Evolutionary conservation across 2,329 filamentous ascomycete genomes (phyloP).

Genomic region (Emmonsia crescens): DNA sequence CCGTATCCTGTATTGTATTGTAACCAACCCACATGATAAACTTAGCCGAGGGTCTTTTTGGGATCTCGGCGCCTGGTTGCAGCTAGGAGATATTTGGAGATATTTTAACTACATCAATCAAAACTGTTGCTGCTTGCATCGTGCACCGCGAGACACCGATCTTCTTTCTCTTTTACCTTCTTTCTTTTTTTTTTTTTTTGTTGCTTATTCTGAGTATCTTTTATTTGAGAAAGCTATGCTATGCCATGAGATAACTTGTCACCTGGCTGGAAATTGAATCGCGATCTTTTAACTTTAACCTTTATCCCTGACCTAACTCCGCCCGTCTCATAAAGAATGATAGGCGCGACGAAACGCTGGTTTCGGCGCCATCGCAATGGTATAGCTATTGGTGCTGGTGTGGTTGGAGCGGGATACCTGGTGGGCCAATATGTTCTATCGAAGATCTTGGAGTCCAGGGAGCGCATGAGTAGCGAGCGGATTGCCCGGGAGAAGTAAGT

Average conservation of each 20-base stretch:
- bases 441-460: conserved; percentile 85
- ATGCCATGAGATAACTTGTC: neutral
- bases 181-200: too few species aligned
- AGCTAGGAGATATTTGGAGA: too few species aligned
- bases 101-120: too few species aligned
- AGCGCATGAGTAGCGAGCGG: conserved; percentile 92
- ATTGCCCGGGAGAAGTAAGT: conserved; percentile 92
- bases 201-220: neutral
- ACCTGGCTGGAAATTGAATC: neutral
- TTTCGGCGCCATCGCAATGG: conserved; percentile 82
- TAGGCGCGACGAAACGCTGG: conserved; percentile 74
- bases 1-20: too few species aligned
- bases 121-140: too few species aligned
- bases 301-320: neutral
- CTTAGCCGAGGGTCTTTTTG: neutral
- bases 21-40: neutral
- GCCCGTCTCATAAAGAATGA: conserved; percentile 37
- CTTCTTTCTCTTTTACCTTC: neutral
- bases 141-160: neutral
- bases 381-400: conserved; percentile 75
- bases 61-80: neutral
- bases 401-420: conserved; percentile 82
- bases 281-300: neutral
- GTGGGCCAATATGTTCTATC: conserved; percentile 84
- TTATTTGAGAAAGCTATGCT: neutral